A percentile compares a stretch with the other conserved stretches of the same genome.
Evolutionary conservation across 1,284 basidiomycete species (phyloP).

Genomic region (Sporisorium scitamineum): DNA sequence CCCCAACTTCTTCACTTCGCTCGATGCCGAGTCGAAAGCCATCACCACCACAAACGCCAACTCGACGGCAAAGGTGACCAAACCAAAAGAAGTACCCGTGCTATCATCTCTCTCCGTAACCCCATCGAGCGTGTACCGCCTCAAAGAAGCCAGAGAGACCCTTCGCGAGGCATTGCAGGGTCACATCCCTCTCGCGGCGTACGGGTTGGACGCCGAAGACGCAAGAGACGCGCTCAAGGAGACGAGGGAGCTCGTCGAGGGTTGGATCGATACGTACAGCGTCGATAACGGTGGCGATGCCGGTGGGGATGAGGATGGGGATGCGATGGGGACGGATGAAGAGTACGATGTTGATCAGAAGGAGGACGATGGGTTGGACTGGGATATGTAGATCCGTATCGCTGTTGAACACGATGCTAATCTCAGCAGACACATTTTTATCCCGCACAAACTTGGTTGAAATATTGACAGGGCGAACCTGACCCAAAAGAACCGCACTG

Average conservation of each 20-base stretch:
- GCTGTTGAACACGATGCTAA: no score
- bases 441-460: no score
- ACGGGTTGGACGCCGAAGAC: slow-evolving; percentile 50
- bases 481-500: no score
- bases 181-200: slow-evolving; percentile 50
- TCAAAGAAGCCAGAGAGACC: slow-evolving; percentile 41
- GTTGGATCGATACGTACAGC: slow-evolving; percentile 55
- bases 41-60: slow-evolving; percentile 5
- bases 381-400: slow-evolving; percentile 29
- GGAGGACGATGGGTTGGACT: slow-evolving; percentile 39
- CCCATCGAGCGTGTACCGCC: slow-evolving; percentile 43
- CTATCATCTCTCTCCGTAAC: slow-evolving; percentile 52
- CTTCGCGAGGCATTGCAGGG: slow-evolving; percentile 49
- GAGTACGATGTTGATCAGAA: slow-evolving; percentile 55
- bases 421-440: no score
- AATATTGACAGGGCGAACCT: no score
- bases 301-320: slow-evolving; percentile 50
- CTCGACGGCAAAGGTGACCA: not conserved
- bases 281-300: slow-evolving; percentile 24
- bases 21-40: slow-evolving; percentile 23
- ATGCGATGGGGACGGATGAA: slow-evolving; percentile 58
- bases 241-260: slow-evolving; percentile 59
- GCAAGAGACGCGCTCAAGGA: slow-evolving; percentile 61
- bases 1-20: slow-evolving; percentile 49
- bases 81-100: slow-evolving; percentile 36